A percentile compares a stretch with the other conserved stretches of the same genome.
Conservation (phyloP, 768 basidiomycete genomes). For the Xerocomus potaroensis region DNA sequence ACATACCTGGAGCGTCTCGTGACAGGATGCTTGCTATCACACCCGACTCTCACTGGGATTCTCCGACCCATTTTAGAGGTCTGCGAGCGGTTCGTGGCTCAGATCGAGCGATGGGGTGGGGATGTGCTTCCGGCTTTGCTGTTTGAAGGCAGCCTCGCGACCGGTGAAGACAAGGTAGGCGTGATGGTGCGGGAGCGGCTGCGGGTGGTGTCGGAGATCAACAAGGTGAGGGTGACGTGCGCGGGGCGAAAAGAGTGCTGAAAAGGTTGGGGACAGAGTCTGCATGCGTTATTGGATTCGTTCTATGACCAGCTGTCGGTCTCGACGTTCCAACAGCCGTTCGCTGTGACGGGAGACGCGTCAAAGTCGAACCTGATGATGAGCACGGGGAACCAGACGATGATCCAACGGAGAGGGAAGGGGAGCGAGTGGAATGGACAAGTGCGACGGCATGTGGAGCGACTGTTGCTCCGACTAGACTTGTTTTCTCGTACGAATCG, state of each 20-base stretch:
- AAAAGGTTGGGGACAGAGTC: conserved; percentile 50
- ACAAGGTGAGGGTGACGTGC: conserved; percentile 47
- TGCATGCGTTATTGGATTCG: conserved; percentile 60
- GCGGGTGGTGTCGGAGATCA: conserved; percentile 66
- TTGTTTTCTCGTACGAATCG: too few species aligned
- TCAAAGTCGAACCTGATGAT: conserved; percentile 69
- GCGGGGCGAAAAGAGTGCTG: background rate
- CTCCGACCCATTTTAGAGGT: conserved; percentile 73
- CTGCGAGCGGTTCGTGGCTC: conserved; percentile 83
- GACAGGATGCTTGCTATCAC: conserved; percentile 75
- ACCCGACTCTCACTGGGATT: conserved; percentile 54
- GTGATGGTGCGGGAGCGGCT: conserved; percentile 69
- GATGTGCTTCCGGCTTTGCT: conserved; percentile 82
- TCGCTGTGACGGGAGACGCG: conserved; percentile 55
- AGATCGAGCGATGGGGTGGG: conserved; percentile 90
- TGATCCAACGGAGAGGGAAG: conserved; percentile 46
- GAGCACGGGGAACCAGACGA: conserved; percentile 45
- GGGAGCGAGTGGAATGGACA: conserved; percentile 60
- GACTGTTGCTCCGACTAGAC: conserved; percentile 76
- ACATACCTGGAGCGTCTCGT: conserved; percentile 76
- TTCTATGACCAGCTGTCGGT: conserved; percentile 80
- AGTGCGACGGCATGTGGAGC: conserved; percentile 76
- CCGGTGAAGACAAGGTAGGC: conserved; percentile 56
- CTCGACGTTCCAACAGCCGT: conserved; percentile 73
- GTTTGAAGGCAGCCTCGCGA: conserved; percentile 70